These are phyloP conservation scores for Xylaria sp. DNA, from an alignment of 2,329 filamentous ascomycete species.

Conservation along the genomic window DNA sequence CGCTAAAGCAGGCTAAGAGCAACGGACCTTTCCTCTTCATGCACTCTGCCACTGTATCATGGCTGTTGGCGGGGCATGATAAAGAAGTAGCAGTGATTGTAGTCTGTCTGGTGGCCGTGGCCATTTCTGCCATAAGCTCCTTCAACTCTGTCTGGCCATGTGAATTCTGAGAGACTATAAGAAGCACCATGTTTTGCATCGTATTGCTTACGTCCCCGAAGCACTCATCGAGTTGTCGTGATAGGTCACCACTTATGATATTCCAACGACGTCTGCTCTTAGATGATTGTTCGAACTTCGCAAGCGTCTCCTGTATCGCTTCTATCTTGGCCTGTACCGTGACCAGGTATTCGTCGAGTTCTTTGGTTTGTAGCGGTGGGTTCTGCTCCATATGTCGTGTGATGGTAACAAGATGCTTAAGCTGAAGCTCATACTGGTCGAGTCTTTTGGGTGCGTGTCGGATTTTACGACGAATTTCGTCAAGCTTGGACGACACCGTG, in stretches of 20 bases:
- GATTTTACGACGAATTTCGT: conserved; percentile 13
- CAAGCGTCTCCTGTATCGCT: background rate
- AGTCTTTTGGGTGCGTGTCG: conserved; percentile 1
- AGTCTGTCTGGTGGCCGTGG: background rate
- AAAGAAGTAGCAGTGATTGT: background rate
- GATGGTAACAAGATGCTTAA: background rate
- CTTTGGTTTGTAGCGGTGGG: conserved; percentile 4
- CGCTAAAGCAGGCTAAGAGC: background rate
- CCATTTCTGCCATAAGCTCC: background rate
- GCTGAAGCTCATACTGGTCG: background rate
- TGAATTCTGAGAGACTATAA: conserved; percentile 6
- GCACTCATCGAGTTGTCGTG: conserved; percentile 8
- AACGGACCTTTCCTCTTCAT: background rate
- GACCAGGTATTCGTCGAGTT: background rate
- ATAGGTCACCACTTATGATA: conserved; percentile 3
- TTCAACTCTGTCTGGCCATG: conserved; percentile 12
- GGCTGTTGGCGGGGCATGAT: background rate
- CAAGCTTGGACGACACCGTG: conserved; percentile 14
- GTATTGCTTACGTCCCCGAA: conserved; percentile 9
- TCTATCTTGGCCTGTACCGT: background rate
- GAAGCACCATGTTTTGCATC: background rate
- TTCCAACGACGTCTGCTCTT: conserved; percentile 4
- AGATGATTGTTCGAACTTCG: background rate
- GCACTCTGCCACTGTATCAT: background rate
- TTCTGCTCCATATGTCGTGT: background rate